phyloP scores from a whole-genome alignment of 768 basidiomycete species.

The Hortiboletus flavorubellus region DNA sequence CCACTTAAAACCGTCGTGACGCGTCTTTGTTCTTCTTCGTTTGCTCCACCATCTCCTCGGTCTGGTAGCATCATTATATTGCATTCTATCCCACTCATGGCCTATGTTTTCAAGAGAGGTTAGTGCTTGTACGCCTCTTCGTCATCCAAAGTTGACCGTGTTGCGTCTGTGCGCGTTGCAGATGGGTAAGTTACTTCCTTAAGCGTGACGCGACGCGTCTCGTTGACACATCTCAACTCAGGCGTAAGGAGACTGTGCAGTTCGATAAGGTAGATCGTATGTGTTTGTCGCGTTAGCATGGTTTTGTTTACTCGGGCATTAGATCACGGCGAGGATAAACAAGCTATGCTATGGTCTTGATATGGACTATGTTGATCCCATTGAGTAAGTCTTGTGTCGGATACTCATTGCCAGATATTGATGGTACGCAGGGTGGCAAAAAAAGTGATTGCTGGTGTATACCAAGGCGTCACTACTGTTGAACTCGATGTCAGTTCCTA shows the following conservation, averaged over 20 bases:
- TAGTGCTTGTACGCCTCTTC: conserved; percentile 13
- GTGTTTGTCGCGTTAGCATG: conserved; percentile 7
- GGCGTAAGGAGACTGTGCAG: conserved; percentile 88
- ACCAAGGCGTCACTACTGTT: conserved; percentile 93
- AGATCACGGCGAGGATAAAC: conserved; percentile 85
- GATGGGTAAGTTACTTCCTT: conserved; percentile 42
- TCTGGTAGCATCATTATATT: background rate
- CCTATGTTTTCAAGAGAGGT: conserved; percentile 60
- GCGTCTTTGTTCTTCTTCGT: conserved; percentile 23
- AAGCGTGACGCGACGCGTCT: conserved; percentile 24
- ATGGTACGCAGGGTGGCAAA: conserved; percentile 64
- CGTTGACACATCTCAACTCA: conserved; percentile 24
- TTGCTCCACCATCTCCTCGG: conserved; percentile 22
- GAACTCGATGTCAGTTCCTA: conserved; percentile 81
- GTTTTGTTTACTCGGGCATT: conserved; percentile 14
- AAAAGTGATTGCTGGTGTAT: conserved; percentile 91
- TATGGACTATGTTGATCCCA: conserved; percentile 85
- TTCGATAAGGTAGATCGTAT: conserved; percentile 76
- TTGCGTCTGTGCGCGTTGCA: conserved; percentile 19
- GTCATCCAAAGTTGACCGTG: conserved; percentile 7
- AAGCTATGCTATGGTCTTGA: conserved; percentile 97
- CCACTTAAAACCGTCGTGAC: conserved; percentile 31
- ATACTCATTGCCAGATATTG: background rate
- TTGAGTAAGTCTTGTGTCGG: conserved; percentile 53
- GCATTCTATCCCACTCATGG: conserved; percentile 32